Percentiles rank a stretch among this genome's conserved stretches.
phyloP scores from a whole-genome alignment of 2,329 filamentous ascomycete genomes.

The Hypocrella siamensis region DNA sequence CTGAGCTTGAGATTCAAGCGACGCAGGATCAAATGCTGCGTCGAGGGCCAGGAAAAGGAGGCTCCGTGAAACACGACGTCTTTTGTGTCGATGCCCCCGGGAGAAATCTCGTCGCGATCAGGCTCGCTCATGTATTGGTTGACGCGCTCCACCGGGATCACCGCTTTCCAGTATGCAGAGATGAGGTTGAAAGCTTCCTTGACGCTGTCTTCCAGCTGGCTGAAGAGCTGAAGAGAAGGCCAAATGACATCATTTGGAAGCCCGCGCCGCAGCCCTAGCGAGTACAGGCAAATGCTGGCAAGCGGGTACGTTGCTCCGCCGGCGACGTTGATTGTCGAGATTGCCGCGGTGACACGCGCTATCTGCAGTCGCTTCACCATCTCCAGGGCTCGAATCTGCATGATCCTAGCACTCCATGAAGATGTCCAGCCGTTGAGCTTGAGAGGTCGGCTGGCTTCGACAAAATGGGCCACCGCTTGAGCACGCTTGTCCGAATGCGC shows the following conservation, averaged over 20 bases:
- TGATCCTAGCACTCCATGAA: slow-evolving; percentile 19
- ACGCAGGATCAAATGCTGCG: slow-evolving; percentile 32
- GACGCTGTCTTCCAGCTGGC: slow-evolving; percentile 56
- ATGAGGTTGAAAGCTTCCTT: slow-evolving; percentile 62
- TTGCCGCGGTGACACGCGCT: slow-evolving; percentile 24
- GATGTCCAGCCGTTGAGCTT: slow-evolving; percentile 25
- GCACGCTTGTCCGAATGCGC: slow-evolving; percentile 61
- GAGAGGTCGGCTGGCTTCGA: slow-evolving; percentile 64
- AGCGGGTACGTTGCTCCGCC: slow-evolving; percentile 65
- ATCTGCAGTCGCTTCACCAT: slow-evolving; percentile 22
- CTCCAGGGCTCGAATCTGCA: slow-evolving; percentile 18
- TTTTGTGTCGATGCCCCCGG: slow-evolving; percentile 14
- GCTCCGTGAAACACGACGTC: slow-evolving; percentile 44
- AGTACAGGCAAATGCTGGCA: slow-evolving; percentile 69
- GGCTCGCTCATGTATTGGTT: slow-evolving; percentile 79
- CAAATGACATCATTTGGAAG: slow-evolving; percentile 73
- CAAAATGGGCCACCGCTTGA: slow-evolving; percentile 70
- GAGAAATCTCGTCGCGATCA: slow-evolving; percentile 44
- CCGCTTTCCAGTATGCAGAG: slow-evolving; percentile 63
- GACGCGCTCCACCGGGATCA: slow-evolving; percentile 67
- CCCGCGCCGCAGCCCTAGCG: slow-evolving; percentile 48
- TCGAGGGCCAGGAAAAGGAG: slow-evolving; percentile 68
- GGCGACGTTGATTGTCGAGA: slow-evolving; percentile 54
- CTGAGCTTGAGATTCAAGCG: slow-evolving; percentile 29
- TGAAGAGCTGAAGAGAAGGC: slow-evolving; percentile 69